Base-by-base conservation (phyloP, 352 stramenopile species). In the Pythium monospermum region DNA sequence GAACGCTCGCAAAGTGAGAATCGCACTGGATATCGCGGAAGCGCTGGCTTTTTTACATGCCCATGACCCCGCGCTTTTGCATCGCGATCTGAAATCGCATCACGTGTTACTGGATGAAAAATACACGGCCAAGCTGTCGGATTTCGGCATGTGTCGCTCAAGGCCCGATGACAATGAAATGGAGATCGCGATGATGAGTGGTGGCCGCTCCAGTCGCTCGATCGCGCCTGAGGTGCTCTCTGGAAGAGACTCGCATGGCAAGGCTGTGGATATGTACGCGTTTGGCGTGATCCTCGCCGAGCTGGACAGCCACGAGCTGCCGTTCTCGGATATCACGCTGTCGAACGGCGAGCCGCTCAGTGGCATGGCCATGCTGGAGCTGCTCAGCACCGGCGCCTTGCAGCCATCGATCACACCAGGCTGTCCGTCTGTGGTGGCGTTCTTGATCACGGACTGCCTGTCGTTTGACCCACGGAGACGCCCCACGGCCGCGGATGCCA, bases 271-370 rank as follows among this genome's bases (percentile, higher is more conserved):
- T 42, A 68, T 91, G 43, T 91, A 89, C 54, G 71, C 80, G 37
- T 87, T 91, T 26, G 80, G 80, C 13, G 64, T 86, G 10, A 80
- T 91, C 38, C 32, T 91, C 6, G 73, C 65, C 6, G 80, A 91
- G 61, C 55, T 91, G 4, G 80, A 88, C 48, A 86, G 56, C 27
- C 76, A 88, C 45, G 71, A 87, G 44, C 53, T 79, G 11, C 80
- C 80, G 4, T 91, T 86, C 49, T 78, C 64, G 4, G 75, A 87
- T 27, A 57, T 87, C 6, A 73, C 67, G 18, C 42, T 80, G 0
- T 84, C 75, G 11, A 85, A 71, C 33, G 75, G 80, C 19, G 36
- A 71, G 28, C 66, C 71, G 10, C 41, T 91, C 16, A 62, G 64
- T 0, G 78, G 86, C 36, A 56, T 55, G 5, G 59, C 65, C 7